Conservation (phyloP, 176 grass and related monocot species). For the Guadua angustifolia region DNA sequence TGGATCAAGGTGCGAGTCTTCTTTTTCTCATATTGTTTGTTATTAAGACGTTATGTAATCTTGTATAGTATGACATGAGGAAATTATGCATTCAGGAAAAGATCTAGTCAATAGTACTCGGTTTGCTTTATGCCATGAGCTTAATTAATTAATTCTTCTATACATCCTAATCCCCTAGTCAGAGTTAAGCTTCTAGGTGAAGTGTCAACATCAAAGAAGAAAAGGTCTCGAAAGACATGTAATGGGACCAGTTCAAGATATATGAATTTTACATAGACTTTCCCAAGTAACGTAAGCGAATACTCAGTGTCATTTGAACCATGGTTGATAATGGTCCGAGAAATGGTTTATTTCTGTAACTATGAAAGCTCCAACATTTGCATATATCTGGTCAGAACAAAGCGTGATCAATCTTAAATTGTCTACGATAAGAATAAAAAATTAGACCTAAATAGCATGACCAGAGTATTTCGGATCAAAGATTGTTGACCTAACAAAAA, state of each 20-base stretch:
- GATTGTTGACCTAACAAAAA: neutral
- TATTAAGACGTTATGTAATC: no score
- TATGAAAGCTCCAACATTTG: neutral
- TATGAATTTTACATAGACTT: neutral
- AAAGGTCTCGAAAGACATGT: no score
- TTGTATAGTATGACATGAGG: no score
- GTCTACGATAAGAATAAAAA: neutral
- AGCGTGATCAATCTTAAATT: neutral
- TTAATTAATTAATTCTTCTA: no score
- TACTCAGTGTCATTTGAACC: neutral
- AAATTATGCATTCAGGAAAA: no score
- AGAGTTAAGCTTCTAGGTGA: no score
- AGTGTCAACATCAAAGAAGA: no score
- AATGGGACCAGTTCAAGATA: neutral
- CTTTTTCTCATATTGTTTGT: no score
- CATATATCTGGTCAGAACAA: constrained; percentile 3
- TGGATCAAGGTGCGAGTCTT: no score
- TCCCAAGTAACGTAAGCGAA: neutral
- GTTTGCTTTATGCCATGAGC: no score
- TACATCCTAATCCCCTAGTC: no score
- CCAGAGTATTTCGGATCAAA: neutral
- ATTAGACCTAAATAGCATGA: neutral
- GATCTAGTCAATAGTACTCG: no score
- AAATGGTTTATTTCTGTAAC: neutral
- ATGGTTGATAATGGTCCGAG: neutral